A percentile compares a stretch with the other conserved stretches of the same genome.
phyloP scores from a whole-genome alignment of 768 basidiomycete genomes.

The Dacryopinax primogenitus region DNA sequence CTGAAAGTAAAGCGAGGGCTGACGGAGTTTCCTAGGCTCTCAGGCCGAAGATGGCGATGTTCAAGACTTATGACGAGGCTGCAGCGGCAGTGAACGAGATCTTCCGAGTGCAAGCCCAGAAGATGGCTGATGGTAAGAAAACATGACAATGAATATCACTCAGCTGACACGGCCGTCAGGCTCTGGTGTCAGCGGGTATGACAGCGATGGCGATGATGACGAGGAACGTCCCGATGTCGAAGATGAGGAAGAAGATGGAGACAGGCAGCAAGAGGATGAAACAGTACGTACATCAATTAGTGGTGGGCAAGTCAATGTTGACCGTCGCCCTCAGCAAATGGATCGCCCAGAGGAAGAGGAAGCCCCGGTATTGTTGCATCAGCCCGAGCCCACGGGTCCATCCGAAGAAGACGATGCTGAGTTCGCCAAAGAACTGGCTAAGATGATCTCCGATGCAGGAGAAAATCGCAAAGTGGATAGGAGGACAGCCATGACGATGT shows the following conservation, averaged over 20 bases:
- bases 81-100: slow-evolving; percentile 82
- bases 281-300: slow-evolving; percentile 21
- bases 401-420: slow-evolving; percentile 84
- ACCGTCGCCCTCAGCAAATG: slow-evolving; percentile 26
- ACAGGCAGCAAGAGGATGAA: slow-evolving; percentile 38
- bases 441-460: slow-evolving; percentile 77
- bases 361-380: slow-evolving; percentile 24
- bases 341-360: not conserved
- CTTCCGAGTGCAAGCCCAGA: slow-evolving; percentile 55
- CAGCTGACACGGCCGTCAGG: not conserved
- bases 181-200: slow-evolving; percentile 50
- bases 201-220: slow-evolving; percentile 31
- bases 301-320: not conserved
- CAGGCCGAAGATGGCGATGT: slow-evolving; percentile 61
- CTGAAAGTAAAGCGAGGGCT: slow-evolving; percentile 6
- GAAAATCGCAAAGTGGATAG: slow-evolving; percentile 81
- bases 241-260: slow-evolving; percentile 23
- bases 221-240: slow-evolving; percentile 18
- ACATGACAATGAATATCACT: not conserved
- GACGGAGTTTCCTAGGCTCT: slow-evolving; percentile 43
- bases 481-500: slow-evolving; percentile 71
- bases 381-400: slow-evolving; percentile 62
- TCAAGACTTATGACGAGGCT: slow-evolving; percentile 73
- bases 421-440: slow-evolving; percentile 90
- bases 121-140: slow-evolving; percentile 37